Base-by-base conservation (phyloP, 306 rosid species). In the Mimosa pudica region DNA sequence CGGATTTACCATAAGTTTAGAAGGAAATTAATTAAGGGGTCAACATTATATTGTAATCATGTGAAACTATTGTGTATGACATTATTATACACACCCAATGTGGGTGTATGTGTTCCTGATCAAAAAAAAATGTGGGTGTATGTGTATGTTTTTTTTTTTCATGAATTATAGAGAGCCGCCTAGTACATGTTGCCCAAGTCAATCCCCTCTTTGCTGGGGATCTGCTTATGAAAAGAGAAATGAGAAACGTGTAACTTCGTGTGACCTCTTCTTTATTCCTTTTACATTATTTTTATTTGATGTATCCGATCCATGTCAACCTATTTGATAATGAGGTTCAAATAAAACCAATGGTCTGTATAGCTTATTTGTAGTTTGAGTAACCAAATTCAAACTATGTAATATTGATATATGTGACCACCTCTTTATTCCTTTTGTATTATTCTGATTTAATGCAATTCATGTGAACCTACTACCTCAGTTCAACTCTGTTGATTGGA, bases 161-260 rank as follows among this genome's bases (percentile, higher is more conserved):
- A 24, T 24, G 30, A 24, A 24, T 1, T 24, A 24, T 24, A 24
- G 30, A 24, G 30, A 24, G 30, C 30, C 30, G 30, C 30, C 30
- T 24, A 24, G 30, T 24, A 24, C 30, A 24, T 24, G 30, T 24
- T 24, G 30, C 24, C 61, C 7, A n/a, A 42, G 65, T 77, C 68
- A 79, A 71, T 49, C 38, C 35, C 18, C 8, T 20, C 16, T 20
- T 63, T 71, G 82, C 35, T 82, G 72, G 72, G 38, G 68, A 82
- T 67, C 65, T 80, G 68, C 41, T 62, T 67, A 85, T 74, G 82
- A 67, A 55, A 82, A 18, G 80, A 62, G 11, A 17, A 73, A 61
- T 73, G 77, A 42, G 76, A 24, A 24, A 49, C 80, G 65, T 13
- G 30, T 70, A 61, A 44, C 10, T 64, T 78, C 85, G 60, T 73